Evolutionary conservation across 2,329 filamentous ascomycete species (phyloP).

Genomic region (Zopfia rhizophila): DNA sequence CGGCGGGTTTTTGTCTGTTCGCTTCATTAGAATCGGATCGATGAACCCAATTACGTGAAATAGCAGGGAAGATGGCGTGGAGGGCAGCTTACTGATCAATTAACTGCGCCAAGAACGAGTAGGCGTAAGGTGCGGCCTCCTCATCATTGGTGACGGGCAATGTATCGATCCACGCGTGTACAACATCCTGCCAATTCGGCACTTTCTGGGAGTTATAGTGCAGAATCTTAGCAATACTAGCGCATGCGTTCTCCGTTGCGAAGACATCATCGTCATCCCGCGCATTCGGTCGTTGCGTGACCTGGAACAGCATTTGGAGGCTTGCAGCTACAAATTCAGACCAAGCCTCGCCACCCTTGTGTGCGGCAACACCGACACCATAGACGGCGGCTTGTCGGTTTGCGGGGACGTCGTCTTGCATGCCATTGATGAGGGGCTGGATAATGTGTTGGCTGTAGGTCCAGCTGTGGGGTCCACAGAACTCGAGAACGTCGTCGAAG

Average conservation of each 20-base stretch:
- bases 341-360: conserved; percentile 89
- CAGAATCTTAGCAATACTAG: conserved; percentile 95
- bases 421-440: conserved; percentile 85
- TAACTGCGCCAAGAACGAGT: conserved; percentile 88
- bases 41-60: neutral
- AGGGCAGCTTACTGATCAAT: conserved; percentile 86
- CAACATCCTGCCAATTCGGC: conserved; percentile 77
- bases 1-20: conserved; percentile 82
- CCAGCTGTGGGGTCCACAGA: conserved; percentile 89
- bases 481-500: conserved; percentile 97
- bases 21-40: neutral
- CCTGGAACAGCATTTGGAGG: conserved; percentile 84
- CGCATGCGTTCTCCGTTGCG: conserved; percentile 96
- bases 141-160: conserved; percentile 94
- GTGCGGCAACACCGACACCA: conserved; percentile 93
- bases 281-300: conserved; percentile 81
- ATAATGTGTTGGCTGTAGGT: conserved; percentile 88
- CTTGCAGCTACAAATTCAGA: conserved; percentile 85
- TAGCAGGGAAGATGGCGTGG: neutral
- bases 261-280: conserved; percentile 94
- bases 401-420: conserved; percentile 85
- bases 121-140: conserved; percentile 95
- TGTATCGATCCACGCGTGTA: conserved; percentile 88
- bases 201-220: conserved; percentile 87
- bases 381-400: conserved; percentile 97